Evolutionary conservation across 179 eudicot genomes (phyloP).

Genomic region (Beta macrorhiza): DNA sequence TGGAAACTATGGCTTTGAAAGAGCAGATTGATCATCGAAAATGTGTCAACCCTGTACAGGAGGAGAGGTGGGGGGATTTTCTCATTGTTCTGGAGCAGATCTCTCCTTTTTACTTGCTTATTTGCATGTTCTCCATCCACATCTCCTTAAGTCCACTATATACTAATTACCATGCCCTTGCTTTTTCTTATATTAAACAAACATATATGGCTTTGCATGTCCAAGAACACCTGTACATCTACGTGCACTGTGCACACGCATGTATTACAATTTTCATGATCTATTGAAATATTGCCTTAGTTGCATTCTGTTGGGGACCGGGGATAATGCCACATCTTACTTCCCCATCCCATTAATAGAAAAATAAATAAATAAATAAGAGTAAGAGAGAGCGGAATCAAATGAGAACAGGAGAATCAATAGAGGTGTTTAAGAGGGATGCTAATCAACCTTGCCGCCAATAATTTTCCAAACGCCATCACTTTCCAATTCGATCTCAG

Average conservation of each 20-base stretch:
- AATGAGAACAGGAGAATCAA: constrained; percentile 1
- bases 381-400: not conserved
- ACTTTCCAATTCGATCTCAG: constrained; percentile 58
- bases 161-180: not conserved
- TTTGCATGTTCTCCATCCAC: not conserved
- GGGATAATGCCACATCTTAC: not conserved
- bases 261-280: not conserved
- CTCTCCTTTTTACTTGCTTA: not conserved
- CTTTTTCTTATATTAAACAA: not conserved
- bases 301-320: not conserved
- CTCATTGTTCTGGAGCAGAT: not conserved
- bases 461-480: constrained; percentile 82
- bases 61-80: not conserved
- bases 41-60: not conserved
- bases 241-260: not conserved
- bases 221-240: not conserved
- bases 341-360: not conserved
- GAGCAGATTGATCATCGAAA: not conserved
- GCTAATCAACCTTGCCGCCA: constrained; percentile 64
- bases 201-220: not conserved
- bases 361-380: not conserved
- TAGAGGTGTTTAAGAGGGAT: constrained; percentile 13
- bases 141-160: not conserved
- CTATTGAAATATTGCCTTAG: not conserved
- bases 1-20: not conserved